Conservation (phyloP, 176 grass and related monocot genomes). For the Saccharum officinarum region DNA sequence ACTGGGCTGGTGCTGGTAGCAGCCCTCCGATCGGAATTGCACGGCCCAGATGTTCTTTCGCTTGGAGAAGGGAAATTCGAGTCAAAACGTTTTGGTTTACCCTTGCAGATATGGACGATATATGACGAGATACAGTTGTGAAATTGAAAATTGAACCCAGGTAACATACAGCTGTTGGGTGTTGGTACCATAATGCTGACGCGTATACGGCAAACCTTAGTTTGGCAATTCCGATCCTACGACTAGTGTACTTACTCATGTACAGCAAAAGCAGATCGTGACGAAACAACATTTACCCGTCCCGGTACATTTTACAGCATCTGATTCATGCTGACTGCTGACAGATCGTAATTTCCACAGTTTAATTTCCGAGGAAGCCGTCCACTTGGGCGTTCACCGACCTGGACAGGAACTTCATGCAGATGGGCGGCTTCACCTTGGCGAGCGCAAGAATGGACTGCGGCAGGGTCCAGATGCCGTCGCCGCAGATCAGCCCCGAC, state of each 20-base stretch:
- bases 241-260: background rate
- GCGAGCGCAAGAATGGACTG: constrained; percentile 45
- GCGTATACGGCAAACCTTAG: background rate
- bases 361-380: constrained; percentile 35
- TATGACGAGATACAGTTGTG: too few species aligned
- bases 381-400: constrained; percentile 45
- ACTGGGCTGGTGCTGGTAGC: background rate
- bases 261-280: background rate
- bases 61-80: background rate
- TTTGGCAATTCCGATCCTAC: background rate
- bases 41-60: background rate
- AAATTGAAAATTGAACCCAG: too few species aligned
- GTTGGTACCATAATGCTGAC: background rate
- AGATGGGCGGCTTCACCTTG: constrained; percentile 60
- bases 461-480: constrained; percentile 50
- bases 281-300: background rate
- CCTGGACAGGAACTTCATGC: constrained; percentile 61
- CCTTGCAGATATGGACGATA: too few species aligned
- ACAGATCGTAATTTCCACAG: background rate
- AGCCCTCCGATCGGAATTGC: background rate
- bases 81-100: too few species aligned
- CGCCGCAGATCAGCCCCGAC: constrained; percentile 46
- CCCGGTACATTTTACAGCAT: background rate
- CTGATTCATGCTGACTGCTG: background rate
- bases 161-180: background rate